Percentiles rank a stretch among this genome's conserved stretches.
Evolutionary conservation across 73 alveolate genomes (phyloP).

Genomic region (Effrenium voratum): DNA sequence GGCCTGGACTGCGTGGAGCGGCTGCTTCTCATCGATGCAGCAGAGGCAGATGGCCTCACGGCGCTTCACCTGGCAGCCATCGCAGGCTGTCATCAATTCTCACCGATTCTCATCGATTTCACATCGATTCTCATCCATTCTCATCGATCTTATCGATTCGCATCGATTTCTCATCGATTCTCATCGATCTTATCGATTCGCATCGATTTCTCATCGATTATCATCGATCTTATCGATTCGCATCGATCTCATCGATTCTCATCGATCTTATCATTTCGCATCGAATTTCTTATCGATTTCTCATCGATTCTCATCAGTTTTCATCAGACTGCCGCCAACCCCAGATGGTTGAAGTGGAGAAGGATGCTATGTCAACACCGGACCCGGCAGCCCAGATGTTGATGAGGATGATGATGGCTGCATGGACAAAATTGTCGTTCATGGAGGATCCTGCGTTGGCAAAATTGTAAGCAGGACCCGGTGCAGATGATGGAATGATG

Average conservation of each 20-base stretch:
- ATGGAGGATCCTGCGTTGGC: too few relatives aligned
- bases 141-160: not conserved
- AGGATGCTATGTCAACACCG: too few relatives aligned
- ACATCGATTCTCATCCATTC: not conserved
- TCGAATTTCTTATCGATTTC: too few relatives aligned
- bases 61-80: constrained; percentile 79
- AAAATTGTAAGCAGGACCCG: too few relatives aligned
- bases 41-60: constrained; percentile 58
- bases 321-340: too few relatives aligned
- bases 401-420: too few relatives aligned
- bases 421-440: too few relatives aligned
- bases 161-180: not conserved
- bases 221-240: too few relatives aligned
- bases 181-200: not conserved
- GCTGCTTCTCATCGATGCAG: constrained; percentile 29
- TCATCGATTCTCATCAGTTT: not conserved
- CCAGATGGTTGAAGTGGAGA: too few relatives aligned
- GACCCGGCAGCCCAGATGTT: too few relatives aligned
- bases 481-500: too few relatives aligned
- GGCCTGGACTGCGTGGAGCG: constrained; percentile 67
- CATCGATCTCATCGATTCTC: too few relatives aligned
- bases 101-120: not conserved
- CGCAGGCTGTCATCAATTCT: not conserved
- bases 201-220: not conserved
- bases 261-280: not conserved